Evolutionary conservation across 805 yeast species (phyloP), one percentile per base, ranked within the genome.

Genomic region (Alloascoidea africana): DNA sequence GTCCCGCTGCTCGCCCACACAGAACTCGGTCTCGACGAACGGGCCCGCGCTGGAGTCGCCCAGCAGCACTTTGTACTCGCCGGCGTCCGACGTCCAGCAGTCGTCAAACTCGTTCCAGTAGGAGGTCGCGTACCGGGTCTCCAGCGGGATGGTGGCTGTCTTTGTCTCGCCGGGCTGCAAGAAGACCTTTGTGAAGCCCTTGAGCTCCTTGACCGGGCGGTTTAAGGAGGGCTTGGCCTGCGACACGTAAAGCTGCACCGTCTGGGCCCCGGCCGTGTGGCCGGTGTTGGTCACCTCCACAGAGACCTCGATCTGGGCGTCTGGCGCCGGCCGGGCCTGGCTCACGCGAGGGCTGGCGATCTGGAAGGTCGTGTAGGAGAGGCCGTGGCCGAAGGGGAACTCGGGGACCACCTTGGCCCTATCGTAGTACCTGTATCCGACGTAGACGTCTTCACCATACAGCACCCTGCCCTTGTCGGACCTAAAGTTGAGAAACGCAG

Each of bases 381-480:
- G 60, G 36, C 82, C 82, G 46, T 53, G 62, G 3, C 82, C 82
- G 52, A 76, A 76, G 33, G 80, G 75, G 59, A 65, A 75, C 36
- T 66, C 57, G 3, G 69, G 73, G 17, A 60, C 60, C 33, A 52
- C 55, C 43, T 65, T 61, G 27, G 58, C 49, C 52, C 67, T 68
- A 47, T 76, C 81, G 52, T 70, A 76, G 56, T 56, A 71, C 41
- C 73, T 59, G 58, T 76, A 74, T 15, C 82, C 83, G 38, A 75
- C 70, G 50, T 62, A 75, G 35, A 76, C 68, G 48, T 74, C 80
- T 51, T 76, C 84, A 41, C 82, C 80, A 46, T 76, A 76, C 39
- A 67, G 47, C 19, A 66, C 70, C 38, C 65, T 55, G 34, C 80
- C 79, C 47, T 62, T 62, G 47, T 66, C 66, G 5, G 74, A 58